phyloP scores from a whole-genome alignment of 805 yeast species.

The Priceomyces carsonii region DNA sequence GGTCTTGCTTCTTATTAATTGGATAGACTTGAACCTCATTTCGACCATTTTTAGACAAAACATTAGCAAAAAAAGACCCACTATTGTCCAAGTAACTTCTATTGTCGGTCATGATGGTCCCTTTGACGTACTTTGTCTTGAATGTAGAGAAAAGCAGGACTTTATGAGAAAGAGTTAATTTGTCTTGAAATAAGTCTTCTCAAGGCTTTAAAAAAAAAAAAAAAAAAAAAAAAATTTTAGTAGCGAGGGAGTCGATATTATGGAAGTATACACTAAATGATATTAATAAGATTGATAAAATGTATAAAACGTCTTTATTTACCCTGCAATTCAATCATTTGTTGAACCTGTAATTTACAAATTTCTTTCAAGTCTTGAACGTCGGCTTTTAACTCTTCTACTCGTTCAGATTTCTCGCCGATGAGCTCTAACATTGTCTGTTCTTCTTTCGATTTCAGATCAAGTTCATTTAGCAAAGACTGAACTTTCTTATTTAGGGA shows the following conservation, averaged over 20 bases:
- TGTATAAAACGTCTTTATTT: constrained; percentile 1
- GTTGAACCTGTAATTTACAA: constrained; percentile 81
- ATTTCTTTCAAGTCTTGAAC: constrained; percentile 86
- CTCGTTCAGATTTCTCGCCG: constrained; percentile 86
- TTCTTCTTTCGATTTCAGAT: constrained; percentile 38
- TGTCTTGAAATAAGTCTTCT: no score
- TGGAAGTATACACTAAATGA: constrained; percentile 1
- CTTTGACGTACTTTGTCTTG: no score
- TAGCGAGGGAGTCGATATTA: no score
- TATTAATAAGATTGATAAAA: neutral
- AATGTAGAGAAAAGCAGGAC: no score
- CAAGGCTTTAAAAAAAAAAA: no score
- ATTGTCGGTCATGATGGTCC: constrained; percentile 8
- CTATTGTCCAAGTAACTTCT: constrained; percentile 23
- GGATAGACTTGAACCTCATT: constrained; percentile 47
- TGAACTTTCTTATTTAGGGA: constrained; percentile 29
- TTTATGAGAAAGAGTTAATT: no score
- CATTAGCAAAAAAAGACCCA: constrained; percentile 35
- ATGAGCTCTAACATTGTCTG: constrained; percentile 65
- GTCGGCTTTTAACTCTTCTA: constrained; percentile 84
- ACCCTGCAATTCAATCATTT: constrained; percentile 66
- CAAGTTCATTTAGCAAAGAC: constrained; percentile 28
- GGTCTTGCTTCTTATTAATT: constrained; percentile 12
- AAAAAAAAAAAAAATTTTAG: no score
- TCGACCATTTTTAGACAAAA: constrained; percentile 44